These are phyloP conservation scores for Colletotrichum gigasporum DNA, from an alignment of 2,329 filamentous ascomycete species.

Conservation along the genomic window DNA sequence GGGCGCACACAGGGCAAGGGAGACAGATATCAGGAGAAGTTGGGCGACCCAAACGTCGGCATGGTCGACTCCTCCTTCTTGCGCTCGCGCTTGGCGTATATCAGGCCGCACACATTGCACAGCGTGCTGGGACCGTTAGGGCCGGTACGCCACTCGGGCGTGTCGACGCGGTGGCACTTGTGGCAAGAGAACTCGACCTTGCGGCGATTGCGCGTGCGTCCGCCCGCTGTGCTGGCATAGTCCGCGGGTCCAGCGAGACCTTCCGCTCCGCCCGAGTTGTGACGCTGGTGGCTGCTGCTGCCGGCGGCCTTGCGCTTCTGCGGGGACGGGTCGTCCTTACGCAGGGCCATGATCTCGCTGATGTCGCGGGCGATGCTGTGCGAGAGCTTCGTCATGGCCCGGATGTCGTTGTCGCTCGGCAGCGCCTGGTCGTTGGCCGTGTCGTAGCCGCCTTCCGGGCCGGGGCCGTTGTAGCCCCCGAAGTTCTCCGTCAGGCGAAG, in stretches of 20 bases:
- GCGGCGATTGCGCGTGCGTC: constrained; percentile 39
- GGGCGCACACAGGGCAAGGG: too few species aligned
- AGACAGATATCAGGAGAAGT: neutral
- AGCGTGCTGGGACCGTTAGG: constrained; percentile 78
- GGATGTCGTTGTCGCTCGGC: constrained; percentile 15
- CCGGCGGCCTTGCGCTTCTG: neutral
- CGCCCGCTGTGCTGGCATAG: neutral
- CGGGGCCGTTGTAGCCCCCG: neutral
- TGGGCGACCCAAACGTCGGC: constrained; percentile 4
- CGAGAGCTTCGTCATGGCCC: constrained; percentile 20
- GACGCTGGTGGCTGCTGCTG: neutral
- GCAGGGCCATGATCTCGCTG: constrained; percentile 9
- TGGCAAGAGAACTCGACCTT: constrained; percentile 39
- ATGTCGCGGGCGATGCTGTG: constrained; percentile 28
- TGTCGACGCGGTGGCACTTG: constrained; percentile 74
- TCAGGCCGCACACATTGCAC: constrained; percentile 78
- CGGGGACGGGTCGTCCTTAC: neutral
- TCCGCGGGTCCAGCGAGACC: neutral
- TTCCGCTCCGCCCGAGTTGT: neutral
- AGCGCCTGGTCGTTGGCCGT: neutral
- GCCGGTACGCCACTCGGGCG: constrained; percentile 79
- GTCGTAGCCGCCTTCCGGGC: neutral
- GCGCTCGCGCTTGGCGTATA: constrained; percentile 39
- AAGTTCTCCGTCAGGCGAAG: constrained; percentile 18
- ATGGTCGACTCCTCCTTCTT: constrained; percentile 27